Conservation (phyloP, 345 rosid species). For the Pistacia integerrima region DNA sequence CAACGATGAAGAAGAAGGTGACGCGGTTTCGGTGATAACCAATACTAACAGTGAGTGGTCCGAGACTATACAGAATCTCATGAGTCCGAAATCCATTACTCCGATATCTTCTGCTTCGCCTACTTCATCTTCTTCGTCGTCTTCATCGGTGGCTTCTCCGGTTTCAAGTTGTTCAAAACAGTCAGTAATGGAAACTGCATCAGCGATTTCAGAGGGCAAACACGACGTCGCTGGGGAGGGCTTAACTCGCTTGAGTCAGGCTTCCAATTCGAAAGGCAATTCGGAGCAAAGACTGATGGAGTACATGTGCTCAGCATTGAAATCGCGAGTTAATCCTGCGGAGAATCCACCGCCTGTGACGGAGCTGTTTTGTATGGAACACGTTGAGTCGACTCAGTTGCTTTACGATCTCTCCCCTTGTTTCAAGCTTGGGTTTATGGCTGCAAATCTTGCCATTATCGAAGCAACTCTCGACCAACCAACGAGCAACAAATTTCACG, state of each 20-base stretch:
- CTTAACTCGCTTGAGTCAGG: conserved; percentile 55
- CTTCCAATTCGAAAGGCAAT: conserved; percentile 50
- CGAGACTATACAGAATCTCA: conserved; percentile 66
- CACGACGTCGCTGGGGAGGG: conserved; percentile 61
- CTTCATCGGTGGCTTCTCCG: conserved; percentile 67
- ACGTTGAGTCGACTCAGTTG: conserved; percentile 50
- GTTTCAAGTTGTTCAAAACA: conserved; percentile 51
- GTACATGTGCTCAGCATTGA: conserved; percentile 63
- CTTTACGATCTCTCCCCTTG: conserved; percentile 79
- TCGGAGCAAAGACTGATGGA: conserved; percentile 75
- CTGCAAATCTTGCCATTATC: conserved; percentile 84
- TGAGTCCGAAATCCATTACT: conserved; percentile 41
- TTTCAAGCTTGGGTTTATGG: conserved; percentile 80
- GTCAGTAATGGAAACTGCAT: conserved; percentile 65
- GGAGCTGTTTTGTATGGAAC: conserved; percentile 67
- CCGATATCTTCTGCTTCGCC: conserved; percentile 62
- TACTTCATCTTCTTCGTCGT: conserved; percentile 66
- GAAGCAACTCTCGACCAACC: conserved; percentile 55
- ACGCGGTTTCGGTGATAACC: conserved; percentile 74
- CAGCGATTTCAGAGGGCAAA: conserved; percentile 79
- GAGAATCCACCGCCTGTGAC: conserved; percentile 55
- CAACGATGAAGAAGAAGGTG: conserved; percentile 60
- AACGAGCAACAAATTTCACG: conserved; percentile 47
- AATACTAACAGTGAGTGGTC: conserved; percentile 80
- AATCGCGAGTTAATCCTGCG: conserved; percentile 48